Base-by-base conservation (phyloP, 495 filamentous ascomycete genomes). In the Xylaria sp. region DNA sequence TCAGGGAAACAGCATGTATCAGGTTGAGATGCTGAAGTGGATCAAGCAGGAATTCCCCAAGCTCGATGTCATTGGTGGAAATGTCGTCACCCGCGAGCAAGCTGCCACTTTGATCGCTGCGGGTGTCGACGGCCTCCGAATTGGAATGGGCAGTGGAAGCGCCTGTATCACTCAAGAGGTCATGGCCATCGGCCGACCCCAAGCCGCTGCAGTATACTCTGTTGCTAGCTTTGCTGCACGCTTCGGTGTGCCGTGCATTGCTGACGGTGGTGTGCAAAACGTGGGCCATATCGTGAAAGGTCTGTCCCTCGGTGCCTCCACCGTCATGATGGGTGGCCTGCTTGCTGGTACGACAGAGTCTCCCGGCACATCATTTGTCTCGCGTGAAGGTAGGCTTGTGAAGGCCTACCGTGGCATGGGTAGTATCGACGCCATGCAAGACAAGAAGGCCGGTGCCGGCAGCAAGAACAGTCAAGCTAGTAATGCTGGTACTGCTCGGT, bases 321-420 rank as follows among this genome's bases (percentile, higher is more conserved):
- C 95, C 24, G 90, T 99, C 80, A 99, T 99, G 96, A 99, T 99
- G 96, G 96, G 96, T 71, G 96, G 96, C 80, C 88, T 99, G 37
- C 88, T 99, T 71, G 96, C 96, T 46, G 96, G 97, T 80, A 98
- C 96, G 61, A 97, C 97, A 61, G 96, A 99, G 83, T 97, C 94
- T 14, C 96, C 96, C 31, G 96, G 96, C 46, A 94, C 97, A 72
- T 99, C 97, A 75, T 98, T 95, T 77, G 93, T 99, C 71, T 94
- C 92, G 77, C 89, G 91, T 61, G 96, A 98, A 80, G 96, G 96
- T 35, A 93, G 98, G 87, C 90, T 99, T 40, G 95, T 98, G 81
- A 99, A 99, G 87, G 94, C 96, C 62, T 99, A 99, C 86, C 90
- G 96, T 81, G 96, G 96, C 61, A 99, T 99, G 96, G 96, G 96